Base-by-base conservation (phyloP, 1,284 basidiomycete genomes). In the Naganishia albida region DNA sequence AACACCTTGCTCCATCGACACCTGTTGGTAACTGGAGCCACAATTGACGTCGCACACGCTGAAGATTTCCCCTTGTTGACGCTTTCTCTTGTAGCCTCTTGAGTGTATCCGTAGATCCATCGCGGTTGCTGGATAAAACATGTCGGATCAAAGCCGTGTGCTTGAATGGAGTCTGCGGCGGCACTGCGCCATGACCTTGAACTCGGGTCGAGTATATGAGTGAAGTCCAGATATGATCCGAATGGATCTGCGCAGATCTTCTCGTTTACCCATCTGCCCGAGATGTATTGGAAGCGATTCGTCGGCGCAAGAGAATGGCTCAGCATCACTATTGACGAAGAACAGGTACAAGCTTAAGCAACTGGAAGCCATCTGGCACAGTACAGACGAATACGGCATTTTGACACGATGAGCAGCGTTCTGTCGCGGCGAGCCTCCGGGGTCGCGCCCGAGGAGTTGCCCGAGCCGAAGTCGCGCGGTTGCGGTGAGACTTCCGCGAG, bases 61-160 rank as follows among this genome's bases (percentile, higher is more conserved):
- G 25, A 26, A 50, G 6, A 20, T 50, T 8, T 50, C 46, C 23
- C 30, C 39, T 7, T 7, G 1, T 16, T 49, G 57, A 39, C 57
- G 46, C 39, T 60, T 60, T n/a, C 57, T 26, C 25, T 60, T 49
- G 34, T 39, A 46, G 25, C 57, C 46, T 50, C 46, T 40, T 28
- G 34, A 13, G 43, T 50, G 46, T 30, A 53, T 53, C 34, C 34
- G 51, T 12, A 30, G n/a, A 2, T 39, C 51, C 30, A 53, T 34
- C 18, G 39, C n/a, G 12, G 28, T 38, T 12, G 57, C 28, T 10
- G 57, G 46, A 38, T 50, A 60, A 26, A 50, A 50, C 57, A 60
- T 50, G 30, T 16, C 26, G 7, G 28, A 26, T 34, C 34, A 34
- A 34, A 4, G 34, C 4, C 4, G 34, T 34, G 4, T 34, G 34